Conservation (phyloP, 306 rosid species). For the Cicer arietinum region DNA sequence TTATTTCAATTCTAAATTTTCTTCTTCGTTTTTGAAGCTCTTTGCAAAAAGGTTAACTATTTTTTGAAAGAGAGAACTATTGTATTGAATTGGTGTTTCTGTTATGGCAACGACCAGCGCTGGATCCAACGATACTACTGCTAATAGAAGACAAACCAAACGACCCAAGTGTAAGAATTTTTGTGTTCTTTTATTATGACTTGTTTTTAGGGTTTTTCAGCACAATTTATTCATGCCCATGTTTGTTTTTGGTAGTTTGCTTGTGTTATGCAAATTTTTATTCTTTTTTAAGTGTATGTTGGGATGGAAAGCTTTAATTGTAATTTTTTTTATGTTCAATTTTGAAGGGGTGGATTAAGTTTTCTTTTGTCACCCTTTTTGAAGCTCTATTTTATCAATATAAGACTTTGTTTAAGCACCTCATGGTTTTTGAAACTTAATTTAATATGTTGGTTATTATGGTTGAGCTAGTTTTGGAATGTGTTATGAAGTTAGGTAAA, state of each 20-base stretch:
- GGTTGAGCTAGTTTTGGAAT: conserved; percentile 5
- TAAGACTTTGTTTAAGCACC: conserved; percentile 2
- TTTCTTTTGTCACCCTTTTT: not conserved
- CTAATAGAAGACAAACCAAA: conserved; percentile 74
- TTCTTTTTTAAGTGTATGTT: not conserved
- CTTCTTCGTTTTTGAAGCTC: conserved; percentile 7
- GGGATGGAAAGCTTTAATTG: not conserved
- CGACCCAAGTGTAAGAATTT: conserved; percentile 77
- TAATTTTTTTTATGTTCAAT: conserved; percentile 21
- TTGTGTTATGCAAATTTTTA: not conserved
- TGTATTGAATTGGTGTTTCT: conserved; percentile 52
- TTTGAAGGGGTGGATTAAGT: not conserved
- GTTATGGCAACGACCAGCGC: conserved; percentile 68
- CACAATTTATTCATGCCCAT: conserved; percentile 4
- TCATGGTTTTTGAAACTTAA: not conserved
- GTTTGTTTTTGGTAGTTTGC: conserved; percentile 15
- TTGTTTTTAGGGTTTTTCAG: not conserved
- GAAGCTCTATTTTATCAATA: not conserved
- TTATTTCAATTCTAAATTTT: not conserved
- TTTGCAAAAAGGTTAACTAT: conserved; percentile 23
- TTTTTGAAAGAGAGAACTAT: not conserved
- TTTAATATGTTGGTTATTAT: conserved; percentile 5
- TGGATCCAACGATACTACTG: conserved; percentile 74
- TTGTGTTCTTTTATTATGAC: not conserved
- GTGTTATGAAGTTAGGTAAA: not conserved